These are phyloP conservation scores for Cytospora paraplurivora DNA, from an alignment of 2,329 filamentous ascomycete genomes.

Conservation along the genomic window DNA sequence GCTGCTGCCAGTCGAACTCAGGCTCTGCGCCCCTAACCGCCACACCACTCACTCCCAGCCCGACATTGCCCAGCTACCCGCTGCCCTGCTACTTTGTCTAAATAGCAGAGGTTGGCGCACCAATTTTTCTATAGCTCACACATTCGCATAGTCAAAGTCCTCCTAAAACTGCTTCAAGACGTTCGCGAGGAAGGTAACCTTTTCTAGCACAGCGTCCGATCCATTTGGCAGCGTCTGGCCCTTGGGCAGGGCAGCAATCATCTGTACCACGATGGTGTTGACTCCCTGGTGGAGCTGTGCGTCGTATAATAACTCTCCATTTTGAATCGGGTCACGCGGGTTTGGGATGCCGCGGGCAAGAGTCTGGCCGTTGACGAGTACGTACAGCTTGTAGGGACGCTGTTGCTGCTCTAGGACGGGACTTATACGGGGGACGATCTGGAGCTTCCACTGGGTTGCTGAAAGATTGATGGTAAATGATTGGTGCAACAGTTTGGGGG, in stretches of 20 bases:
- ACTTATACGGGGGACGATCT: conserved; percentile 68
- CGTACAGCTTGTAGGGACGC: conserved; percentile 76
- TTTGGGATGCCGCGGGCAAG: conserved; percentile 53
- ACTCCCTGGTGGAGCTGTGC: conserved; percentile 69
- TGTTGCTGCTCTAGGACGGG: conserved; percentile 59
- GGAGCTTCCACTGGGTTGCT: conserved; percentile 67
- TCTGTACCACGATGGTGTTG: conserved; percentile 77
- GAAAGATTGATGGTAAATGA: conserved; percentile 73
- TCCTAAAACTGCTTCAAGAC: conserved; percentile 53
- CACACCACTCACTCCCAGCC: not conserved
- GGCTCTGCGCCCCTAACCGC: not conserved
- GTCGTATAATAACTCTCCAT: conserved; percentile 72
- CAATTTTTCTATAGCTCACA: not conserved
- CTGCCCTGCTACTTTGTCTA: not conserved
- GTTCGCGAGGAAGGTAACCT: conserved; percentile 74
- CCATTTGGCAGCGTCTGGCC: conserved; percentile 59
- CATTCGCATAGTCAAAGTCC: not conserved
- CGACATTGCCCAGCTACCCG: not conserved
- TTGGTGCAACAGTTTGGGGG: conserved; percentile 67
- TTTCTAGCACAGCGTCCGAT: conserved; percentile 74
- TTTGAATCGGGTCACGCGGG: conserved; percentile 56
- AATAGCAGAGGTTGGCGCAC: not conserved
- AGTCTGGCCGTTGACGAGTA: conserved; percentile 67
- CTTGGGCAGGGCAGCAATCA: conserved; percentile 70
- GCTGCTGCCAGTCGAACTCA: not conserved